Base-by-base conservation (phyloP, 73 alveolate genomes). In the Symbiodinium natans region DNA sequence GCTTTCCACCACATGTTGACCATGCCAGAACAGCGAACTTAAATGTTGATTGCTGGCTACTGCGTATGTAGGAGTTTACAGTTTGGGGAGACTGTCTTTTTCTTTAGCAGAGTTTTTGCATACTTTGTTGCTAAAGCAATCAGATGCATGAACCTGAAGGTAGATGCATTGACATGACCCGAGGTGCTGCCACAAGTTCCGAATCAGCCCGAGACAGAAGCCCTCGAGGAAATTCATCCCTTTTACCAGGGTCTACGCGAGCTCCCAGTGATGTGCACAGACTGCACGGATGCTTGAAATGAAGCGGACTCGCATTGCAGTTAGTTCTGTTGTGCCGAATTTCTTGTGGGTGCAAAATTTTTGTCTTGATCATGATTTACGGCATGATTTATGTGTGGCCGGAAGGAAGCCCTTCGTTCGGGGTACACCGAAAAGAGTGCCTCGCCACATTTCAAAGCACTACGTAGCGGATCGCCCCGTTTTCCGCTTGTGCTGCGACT, bases 391-490 rank as follows among this genome's bases (percentile, higher is more conserved):
- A n/a, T 23, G 31, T 63, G 80, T 63, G 80, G 80, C 80, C 27
- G 80, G 80, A 63, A 63, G 80, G n/a, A n/a, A n/a, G n/a, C n/a
- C n/a, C n/a, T n/a, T n/a, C 80, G 36, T 36, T 63, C 80, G 80
- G 80, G 71, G 71, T 21, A 52, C 71, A 6, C 71, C 71, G 71
- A 52, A 52, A 21, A n/a, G n/a, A 52, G 71, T 29, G 71, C 71
- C 71, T 23, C 23, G 71, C 71, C 71, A 21, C 71, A 29, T 52
- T 52, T 52, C 71, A 52, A 23, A 52, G 29, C 71, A 52, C 71
- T n/a, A n/a, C n/a, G n/a, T n/a, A n/a, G n/a, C n/a, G n/a, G n/a
- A n/a, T n/a, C n/a, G n/a, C n/a, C n/a, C n/a, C n/a, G n/a, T n/a
- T 23, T 52, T 52, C 25, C 17, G 29, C n/a, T 52, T 52, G 71